Evolutionary conservation across 2,329 filamentous ascomycete species (phyloP), one percentile per base, ranked within the genome.

Genomic region (Apiospora saccharicola): DNA sequence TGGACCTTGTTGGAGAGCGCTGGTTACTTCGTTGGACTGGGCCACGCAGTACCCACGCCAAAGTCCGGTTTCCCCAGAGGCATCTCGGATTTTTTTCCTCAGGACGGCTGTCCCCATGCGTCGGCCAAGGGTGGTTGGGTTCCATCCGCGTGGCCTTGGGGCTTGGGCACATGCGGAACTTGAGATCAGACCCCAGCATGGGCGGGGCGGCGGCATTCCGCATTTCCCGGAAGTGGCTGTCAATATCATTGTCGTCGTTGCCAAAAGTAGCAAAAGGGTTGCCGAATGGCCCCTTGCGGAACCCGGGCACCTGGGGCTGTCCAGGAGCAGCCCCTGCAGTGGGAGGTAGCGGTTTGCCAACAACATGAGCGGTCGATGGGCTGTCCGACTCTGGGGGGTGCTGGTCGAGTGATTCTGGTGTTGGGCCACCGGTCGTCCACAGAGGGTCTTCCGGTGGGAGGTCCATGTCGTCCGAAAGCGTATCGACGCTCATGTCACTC

Each of bases 81-180:
- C 83, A 74, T 89, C 87, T 72, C 90, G 86, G 75, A 87, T 85
- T 73, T 81, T 81, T 83, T 77, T 84, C 87, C 78, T 87, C 86
- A 41, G 81, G 76, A n/a, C 85, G 79, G 73, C 81, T 82, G 74
- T 83, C 80, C 85, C 82, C 82, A 87, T 80, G 83, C 16, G 72
- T 75, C 43, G 85, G 80, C 84, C 79, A 90, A 76, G 84, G 89
- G 78, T 94, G 93, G 71, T 93, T 92, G 0, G 93, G 91, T 79
- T 97, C 94, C 78, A 97, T 92, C 78, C 94, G 91, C 22, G 95
- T 97, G 71, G 91, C 90, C 81, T 96, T 92, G 7, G 96, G 96
- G 37, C 95, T 98, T 13, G 89, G 87, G 80, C 94, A 98, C 80
- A 89, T 90, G 46, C 94, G 93, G 80, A 98, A 97, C 37, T 87